phyloP scores from a whole-genome alignment of 2,329 filamentous ascomycete genomes.

The Colletotrichum noveboracense region DNA sequence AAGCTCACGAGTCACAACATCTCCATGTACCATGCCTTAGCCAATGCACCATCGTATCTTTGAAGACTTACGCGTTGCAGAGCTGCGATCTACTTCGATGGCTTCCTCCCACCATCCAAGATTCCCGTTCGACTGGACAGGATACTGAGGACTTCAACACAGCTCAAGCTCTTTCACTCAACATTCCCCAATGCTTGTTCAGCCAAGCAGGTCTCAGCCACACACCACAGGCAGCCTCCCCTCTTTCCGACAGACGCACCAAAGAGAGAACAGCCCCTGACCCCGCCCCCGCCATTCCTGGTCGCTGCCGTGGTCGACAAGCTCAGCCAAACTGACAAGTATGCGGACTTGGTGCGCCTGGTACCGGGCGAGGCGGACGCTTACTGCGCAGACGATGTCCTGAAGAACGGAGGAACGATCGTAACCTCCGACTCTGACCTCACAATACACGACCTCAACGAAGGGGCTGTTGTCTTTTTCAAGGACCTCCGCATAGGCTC shows the following conservation, averaged over 20 bases:
- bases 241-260: conserved; percentile 30
- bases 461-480: conserved; percentile 72
- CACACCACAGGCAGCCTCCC: background rate
- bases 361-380: conserved; percentile 86
- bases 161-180: conserved; percentile 54
- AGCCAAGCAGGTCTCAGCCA: conserved; percentile 23
- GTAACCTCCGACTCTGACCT: conserved; percentile 91
- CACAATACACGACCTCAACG: conserved; percentile 73
- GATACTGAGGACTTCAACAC: conserved; percentile 60
- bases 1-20: conserved; percentile 60
- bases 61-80: conserved; percentile 39
- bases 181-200: conserved; percentile 32
- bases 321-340: conserved; percentile 52
- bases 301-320: conserved; percentile 79
- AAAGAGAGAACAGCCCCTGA: conserved; percentile 40
- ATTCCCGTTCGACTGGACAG: conserved; percentile 64
- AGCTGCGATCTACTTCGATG: conserved; percentile 83
- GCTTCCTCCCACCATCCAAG: conserved; percentile 75
- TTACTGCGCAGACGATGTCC: conserved; percentile 74
- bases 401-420: conserved; percentile 58
- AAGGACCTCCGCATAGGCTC: conserved; percentile 57
- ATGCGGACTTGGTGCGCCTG: conserved; percentile 53
- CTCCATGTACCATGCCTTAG: conserved; percentile 57
- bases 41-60: background rate
- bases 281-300: conserved; percentile 69